Evolutionary conservation across 805 yeast genomes (phyloP), one percentile per base, ranked within the genome.

Genomic region (Candida orba): DNA sequence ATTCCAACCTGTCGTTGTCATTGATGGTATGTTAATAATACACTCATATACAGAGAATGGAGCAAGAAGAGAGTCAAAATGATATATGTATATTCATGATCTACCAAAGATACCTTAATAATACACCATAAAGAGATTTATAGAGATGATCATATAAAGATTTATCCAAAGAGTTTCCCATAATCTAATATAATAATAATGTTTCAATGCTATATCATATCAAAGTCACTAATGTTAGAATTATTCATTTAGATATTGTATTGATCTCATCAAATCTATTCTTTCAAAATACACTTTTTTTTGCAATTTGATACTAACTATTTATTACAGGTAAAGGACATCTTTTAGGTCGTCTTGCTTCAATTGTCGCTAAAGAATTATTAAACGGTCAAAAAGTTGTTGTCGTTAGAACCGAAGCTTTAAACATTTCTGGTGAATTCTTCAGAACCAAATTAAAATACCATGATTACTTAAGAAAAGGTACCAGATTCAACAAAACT

Each of bases 371-470:
- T 75, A 93, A 93, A 84, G 96, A 93, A 81, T 74, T 93, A 65
- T 84, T 93, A 71, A 84, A 86, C 76, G 99, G 99, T 65, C 98
- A 93, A 81, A 87, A 89, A 75, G 80, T 93, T 67, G 96, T 90
- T 63, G 81, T 93, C 64, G 99, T 93, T 68, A 88, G 99, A 81
- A 79, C 89, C 70, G 99, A 85, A 79, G 86, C 91, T 64, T 81
- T 93, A 72, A 93, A 93, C 93, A 88, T 93, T 72, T 88, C 97
- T 66, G 99, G 99, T 73, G 98, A 93, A 79, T 90, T 93, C 74
- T 93, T 93, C 96, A 90, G 99, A 81, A 88, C 91, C 84, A 93
- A 93, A 79, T 84, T 91, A 76, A 93, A 93, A 86, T 93, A 89
- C 93, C 97, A 90, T 76, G 99, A 95, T 72, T 93, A 90, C 89